These are phyloP conservation scores for Diaporthe humulicola DNA, from an alignment of 2,329 filamentous ascomycete species.

Conservation along the genomic window DNA sequence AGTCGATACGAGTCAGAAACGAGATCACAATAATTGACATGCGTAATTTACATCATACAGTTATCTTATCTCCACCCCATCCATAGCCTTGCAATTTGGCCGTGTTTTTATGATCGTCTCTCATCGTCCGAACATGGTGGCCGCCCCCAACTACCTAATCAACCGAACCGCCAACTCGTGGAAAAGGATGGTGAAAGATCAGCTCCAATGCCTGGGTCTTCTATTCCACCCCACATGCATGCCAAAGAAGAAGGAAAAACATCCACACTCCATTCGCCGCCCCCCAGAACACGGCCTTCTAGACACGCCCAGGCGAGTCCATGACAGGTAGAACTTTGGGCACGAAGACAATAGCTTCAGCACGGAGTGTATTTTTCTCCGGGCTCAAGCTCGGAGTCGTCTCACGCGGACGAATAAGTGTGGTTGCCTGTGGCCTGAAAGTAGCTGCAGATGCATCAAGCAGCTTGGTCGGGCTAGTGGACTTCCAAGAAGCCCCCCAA, in stretches of 20 bases:
- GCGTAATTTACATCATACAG: slow-evolving; percentile 39
- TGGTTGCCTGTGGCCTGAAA: slow-evolving; percentile 23
- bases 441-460: slow-evolving; percentile 31
- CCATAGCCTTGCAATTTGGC: slow-evolving; percentile 29
- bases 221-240: slow-evolving; percentile 19
- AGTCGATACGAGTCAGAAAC: not conserved
- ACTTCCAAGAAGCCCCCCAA: not conserved
- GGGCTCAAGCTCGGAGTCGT: not conserved
- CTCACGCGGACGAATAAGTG: not conserved
- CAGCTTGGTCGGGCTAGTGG: not conserved
- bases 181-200: slow-evolving; percentile 17
- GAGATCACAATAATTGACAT: slow-evolving; percentile 9
- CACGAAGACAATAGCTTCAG: slow-evolving; percentile 32
- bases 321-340: not conserved
- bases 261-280: slow-evolving; percentile 7
- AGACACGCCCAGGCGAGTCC: slow-evolving; percentile 23
- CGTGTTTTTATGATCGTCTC: slow-evolving; percentile 34
- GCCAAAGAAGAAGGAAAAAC: slow-evolving; percentile 4
- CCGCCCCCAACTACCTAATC: slow-evolving; percentile 33
- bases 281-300: not conserved
- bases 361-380: slow-evolving; percentile 4
- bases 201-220: slow-evolving; percentile 22
- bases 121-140: slow-evolving; percentile 30
- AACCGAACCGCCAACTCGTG: slow-evolving; percentile 35
- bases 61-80: slow-evolving; percentile 37